Conservation (phyloP, 2,329 filamentous ascomycete species). For the Aureobasidium namibiae region DNA sequence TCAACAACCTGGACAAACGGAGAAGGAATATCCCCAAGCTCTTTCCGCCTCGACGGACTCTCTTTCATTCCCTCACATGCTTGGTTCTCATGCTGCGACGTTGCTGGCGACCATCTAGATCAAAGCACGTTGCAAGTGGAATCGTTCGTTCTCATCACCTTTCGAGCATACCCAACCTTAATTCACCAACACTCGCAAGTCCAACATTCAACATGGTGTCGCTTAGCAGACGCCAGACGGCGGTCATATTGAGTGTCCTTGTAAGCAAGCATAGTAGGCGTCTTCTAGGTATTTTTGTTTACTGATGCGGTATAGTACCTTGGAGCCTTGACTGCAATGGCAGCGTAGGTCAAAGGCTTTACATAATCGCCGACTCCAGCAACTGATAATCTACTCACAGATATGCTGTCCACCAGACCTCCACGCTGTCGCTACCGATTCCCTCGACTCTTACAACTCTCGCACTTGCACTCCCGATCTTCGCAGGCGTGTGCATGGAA, state of each 20-base stretch:
- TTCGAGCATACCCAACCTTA: background rate
- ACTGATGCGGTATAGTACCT: constrained; percentile 29
- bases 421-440: constrained; percentile 34
- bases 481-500: constrained; percentile 36
- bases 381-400: background rate
- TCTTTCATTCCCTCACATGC: background rate
- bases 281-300: background rate
- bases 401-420: constrained; percentile 25
- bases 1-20: background rate
- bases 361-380: background rate
- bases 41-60: background rate
- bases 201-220: background rate
- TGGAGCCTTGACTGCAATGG: constrained; percentile 31
- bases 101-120: background rate
- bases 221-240: constrained; percentile 30
- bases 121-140: background rate
- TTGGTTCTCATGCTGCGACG: background rate
- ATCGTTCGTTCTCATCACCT: background rate
- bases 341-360: constrained; percentile 22
- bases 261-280: constrained; percentile 22
- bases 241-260: constrained; percentile 31
- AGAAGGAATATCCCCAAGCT: background rate
- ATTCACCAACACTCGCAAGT: too few relatives aligned
- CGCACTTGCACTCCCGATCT: constrained; percentile 33
- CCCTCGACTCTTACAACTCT: constrained; percentile 33